A percentile compares a stretch with the other conserved stretches of the same genome.
phyloP scores from a whole-genome alignment of 805 yeast species.

The Candida maltosa region DNA sequence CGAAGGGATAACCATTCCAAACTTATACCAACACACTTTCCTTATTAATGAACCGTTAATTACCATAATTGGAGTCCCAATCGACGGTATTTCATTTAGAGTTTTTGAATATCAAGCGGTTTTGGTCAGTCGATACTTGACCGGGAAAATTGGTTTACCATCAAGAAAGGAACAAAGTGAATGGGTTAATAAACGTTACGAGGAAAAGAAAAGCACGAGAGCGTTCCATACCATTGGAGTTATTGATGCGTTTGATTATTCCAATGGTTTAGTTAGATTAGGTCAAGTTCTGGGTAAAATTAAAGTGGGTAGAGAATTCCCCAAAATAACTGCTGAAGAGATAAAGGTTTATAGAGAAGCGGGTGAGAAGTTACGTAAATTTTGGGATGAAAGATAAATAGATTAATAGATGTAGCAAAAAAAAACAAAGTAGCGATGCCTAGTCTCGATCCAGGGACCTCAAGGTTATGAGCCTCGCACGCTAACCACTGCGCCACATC shows the following conservation, averaged over 20 bases:
- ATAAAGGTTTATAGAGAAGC: conserved; percentile 11
- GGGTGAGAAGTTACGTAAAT: conserved; percentile 13
- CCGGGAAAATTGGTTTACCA: conserved; percentile 54
- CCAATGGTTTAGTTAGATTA: conserved; percentile 17
- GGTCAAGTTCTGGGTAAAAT: conserved; percentile 17
- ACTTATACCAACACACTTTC: conserved; percentile 59
- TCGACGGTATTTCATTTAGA: conserved; percentile 61
- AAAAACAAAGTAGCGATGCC: conserved; percentile 80
- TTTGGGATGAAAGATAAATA: conserved; percentile 19
- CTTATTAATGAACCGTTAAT: conserved; percentile 60
- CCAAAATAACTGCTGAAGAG: conserved; percentile 15
- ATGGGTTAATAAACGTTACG: conserved; percentile 38
- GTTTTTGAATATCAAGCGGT: conserved; percentile 62
- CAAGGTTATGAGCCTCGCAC: conserved; percentile 99
- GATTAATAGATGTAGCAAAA: too few relatives aligned
- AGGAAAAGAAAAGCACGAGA: conserved; percentile 37
- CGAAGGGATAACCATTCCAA: conserved; percentile 26
- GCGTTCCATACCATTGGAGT: conserved; percentile 36
- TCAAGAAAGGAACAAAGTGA: conserved; percentile 40
- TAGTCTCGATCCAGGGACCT: conserved; percentile 97
- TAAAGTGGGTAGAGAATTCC: conserved; percentile 19
- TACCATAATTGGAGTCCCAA: conserved; percentile 60
- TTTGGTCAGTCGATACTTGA: conserved; percentile 59
- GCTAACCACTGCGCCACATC: conserved; percentile 99
- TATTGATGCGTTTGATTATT: conserved; percentile 23